Evolutionary conservation across 1,284 basidiomycete species (phyloP), one percentile per base, ranked within the genome.

Genomic region (Malassezia caprae): DNA sequence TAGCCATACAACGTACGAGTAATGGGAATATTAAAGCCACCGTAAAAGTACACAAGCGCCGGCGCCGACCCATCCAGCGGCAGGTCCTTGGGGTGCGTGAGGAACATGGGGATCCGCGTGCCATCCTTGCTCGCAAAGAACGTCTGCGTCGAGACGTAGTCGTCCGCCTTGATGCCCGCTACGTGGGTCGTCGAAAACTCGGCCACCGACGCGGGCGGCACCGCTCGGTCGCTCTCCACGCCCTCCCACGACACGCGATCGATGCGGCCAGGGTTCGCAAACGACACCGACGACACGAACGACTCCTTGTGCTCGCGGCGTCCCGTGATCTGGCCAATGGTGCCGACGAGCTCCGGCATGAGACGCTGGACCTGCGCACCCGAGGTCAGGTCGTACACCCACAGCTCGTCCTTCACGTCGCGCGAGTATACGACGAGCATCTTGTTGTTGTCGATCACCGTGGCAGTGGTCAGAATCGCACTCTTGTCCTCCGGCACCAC

Each of bases 101-200:
- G 80, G 69, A 89, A 90, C 86, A 90, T 88, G 2, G 88, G 87
- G 30, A 90, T 79, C 47, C 79, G 80, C 2, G 87, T 89, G 0
- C 87, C 86, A 67, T 90, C 88, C 72, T 85, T 86, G 75, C 82
- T 84, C 78, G 72, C 53, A 58, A 71, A 65, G 30, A 69, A 64
- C 52, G 82, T 81, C 76, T 90, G 88, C 61, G 81, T 79, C 26
- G 82, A 79, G 8, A 82, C 78, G 68, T 88, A 90, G 51, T 89
- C 85, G 4, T 84, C 80, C 1, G 82, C 78, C 49, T 81, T 78
- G 49, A 90, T 77, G 1, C 85, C 86, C 8, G 79, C 79, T 11
- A 88, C 80, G 51, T 80, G 72, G 0, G 84, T 84, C 31, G 80
- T 78, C 51, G 82, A 76, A 73, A 82, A 85, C 19, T 82, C 78